These are phyloP conservation scores for Fusarium oxysporum DNA, from an alignment of 2,329 filamentous ascomycete species.

Conservation along the genomic window DNA sequence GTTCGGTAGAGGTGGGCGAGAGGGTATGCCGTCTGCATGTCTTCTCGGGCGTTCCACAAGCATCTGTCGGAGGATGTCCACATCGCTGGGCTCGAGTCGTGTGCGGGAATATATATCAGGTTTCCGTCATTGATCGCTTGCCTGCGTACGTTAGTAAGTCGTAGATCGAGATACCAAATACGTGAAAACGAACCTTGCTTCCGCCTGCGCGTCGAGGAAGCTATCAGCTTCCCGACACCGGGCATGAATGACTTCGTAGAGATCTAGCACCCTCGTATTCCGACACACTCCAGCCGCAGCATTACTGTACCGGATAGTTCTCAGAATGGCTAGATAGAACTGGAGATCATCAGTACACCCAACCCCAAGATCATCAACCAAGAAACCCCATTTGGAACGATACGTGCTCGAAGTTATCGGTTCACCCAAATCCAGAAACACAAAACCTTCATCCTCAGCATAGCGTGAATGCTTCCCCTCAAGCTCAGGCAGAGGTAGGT, in stretches of 20 bases:
- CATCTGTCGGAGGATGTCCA: conserved; percentile 24
- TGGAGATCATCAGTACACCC: conserved; percentile 29
- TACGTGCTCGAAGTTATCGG: conserved; percentile 18
- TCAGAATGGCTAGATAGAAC: conserved; percentile 33
- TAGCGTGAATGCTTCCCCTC: conserved; percentile 31
- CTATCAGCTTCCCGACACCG: conserved; percentile 30
- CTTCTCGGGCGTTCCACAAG: conserved; percentile 29
- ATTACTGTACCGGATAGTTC: conserved; percentile 11
- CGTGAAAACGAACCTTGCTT: conserved; percentile 14
- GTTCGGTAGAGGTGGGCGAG: conserved; percentile 31
- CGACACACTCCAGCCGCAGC: conserved; percentile 5
- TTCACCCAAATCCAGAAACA: conserved; percentile 30
- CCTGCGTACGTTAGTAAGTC: not conserved
- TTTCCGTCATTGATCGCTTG: not conserved
- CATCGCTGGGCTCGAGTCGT: not conserved
- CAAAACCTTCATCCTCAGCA: conserved; percentile 22
- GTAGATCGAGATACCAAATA: rapidly evolving
- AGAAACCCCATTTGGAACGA: conserved; percentile 31
- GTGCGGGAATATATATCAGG: conserved; percentile 26
- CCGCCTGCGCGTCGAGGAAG: conserved; percentile 1
- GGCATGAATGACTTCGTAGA: conserved; percentile 33
- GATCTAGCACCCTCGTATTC: conserved; percentile 16
- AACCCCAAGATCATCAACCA: conserved; percentile 33
- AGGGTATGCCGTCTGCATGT: conserved; percentile 32
- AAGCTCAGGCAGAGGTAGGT: conserved; percentile 33